Evolutionary conservation across 1,139 yeast species (phyloP).

Genomic region (Yamadazyma triangularis): DNA sequence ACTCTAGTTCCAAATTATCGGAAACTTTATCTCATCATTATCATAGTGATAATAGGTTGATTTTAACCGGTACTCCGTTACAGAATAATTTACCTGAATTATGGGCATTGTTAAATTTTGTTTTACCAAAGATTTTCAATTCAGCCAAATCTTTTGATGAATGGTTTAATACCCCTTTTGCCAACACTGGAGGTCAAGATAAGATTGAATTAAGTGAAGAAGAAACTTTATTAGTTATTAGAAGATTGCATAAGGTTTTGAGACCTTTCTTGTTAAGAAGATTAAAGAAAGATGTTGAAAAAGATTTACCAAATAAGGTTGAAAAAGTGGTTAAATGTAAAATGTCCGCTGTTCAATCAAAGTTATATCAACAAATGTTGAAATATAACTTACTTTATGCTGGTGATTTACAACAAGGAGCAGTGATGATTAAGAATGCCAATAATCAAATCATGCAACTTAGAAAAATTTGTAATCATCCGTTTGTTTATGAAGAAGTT

Average conservation of each 20-base stretch:
- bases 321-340: slow-evolving; percentile 89
- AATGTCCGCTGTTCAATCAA: slow-evolving; percentile 75
- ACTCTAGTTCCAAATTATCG: slow-evolving; percentile 82
- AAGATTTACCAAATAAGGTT: slow-evolving; percentile 88
- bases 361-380: slow-evolving; percentile 83
- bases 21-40: slow-evolving; percentile 79
- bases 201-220: slow-evolving; percentile 92
- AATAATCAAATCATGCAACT: slow-evolving; percentile 95
- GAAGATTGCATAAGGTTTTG: slow-evolving; percentile 89
- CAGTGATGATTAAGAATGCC: slow-evolving; percentile 72
- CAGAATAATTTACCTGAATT: slow-evolving; percentile 94
- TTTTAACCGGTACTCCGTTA: slow-evolving; percentile 95
- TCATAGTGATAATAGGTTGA: slow-evolving; percentile 77
- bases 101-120: slow-evolving; percentile 95
- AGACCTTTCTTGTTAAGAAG: slow-evolving; percentile 90
- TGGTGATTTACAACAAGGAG: slow-evolving; percentile 57
- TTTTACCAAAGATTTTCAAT: slow-evolving; percentile 91
- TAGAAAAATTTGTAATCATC: slow-evolving; percentile 95
- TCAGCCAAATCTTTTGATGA: slow-evolving; percentile 97
- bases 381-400: slow-evolving; percentile 80
- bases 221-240: slow-evolving; percentile 82
- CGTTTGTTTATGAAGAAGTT: slow-evolving; percentile 91
- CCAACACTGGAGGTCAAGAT: slow-evolving; percentile 92
- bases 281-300: slow-evolving; percentile 91
- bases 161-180: slow-evolving; percentile 98